Evolutionary conservation across 2,329 filamentous ascomycete genomes (phyloP).

Genomic region (Pestalotiopsis sp.): DNA sequence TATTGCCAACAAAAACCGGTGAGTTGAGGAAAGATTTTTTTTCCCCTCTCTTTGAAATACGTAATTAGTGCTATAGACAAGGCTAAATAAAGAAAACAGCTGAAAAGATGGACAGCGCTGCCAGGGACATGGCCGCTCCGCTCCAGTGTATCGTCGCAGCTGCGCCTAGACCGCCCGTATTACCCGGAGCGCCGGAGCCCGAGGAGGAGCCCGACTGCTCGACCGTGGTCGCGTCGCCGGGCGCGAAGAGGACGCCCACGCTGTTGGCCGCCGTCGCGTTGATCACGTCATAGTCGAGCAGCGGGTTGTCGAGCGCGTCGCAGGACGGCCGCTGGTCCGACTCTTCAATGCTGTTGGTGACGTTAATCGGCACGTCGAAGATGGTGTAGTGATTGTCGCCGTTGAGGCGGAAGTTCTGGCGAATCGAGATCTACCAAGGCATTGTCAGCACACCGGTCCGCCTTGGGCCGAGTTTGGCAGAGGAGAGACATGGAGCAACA

Average conservation of each 20-base stretch:
- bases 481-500: neutral
- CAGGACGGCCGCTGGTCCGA: slow-evolving; percentile 46
- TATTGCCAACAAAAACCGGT: neutral
- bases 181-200: slow-evolving; percentile 36
- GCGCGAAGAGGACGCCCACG: slow-evolving; percentile 52
- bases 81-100: slow-evolving; percentile 25
- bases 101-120: slow-evolving; percentile 31
- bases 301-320: slow-evolving; percentile 51
- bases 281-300: slow-evolving; percentile 49
- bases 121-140: slow-evolving; percentile 33
- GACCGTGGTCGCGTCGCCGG: slow-evolving; percentile 50
- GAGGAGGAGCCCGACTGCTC: slow-evolving; percentile 30
- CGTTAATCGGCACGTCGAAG: slow-evolving; percentile 69
- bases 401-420: slow-evolving; percentile 70
- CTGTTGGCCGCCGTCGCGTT: slow-evolving; percentile 42
- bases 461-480: neutral
- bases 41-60: too few relatives aligned
- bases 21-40: neutral
- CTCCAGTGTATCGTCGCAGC: slow-evolving; percentile 33
- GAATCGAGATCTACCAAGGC: slow-evolving; percentile 61
- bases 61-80: slow-evolving; percentile 20
- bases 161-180: slow-evolving; percentile 37
- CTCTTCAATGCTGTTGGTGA: slow-evolving; percentile 64
- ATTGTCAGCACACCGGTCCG: neutral
- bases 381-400: slow-evolving; percentile 66